A percentile compares a stretch with the other conserved stretches of the same genome.
Evolutionary conservation across 1,139 yeast genomes (phyloP).

Genomic region (Zygosaccharomyces pseudobailii): DNA sequence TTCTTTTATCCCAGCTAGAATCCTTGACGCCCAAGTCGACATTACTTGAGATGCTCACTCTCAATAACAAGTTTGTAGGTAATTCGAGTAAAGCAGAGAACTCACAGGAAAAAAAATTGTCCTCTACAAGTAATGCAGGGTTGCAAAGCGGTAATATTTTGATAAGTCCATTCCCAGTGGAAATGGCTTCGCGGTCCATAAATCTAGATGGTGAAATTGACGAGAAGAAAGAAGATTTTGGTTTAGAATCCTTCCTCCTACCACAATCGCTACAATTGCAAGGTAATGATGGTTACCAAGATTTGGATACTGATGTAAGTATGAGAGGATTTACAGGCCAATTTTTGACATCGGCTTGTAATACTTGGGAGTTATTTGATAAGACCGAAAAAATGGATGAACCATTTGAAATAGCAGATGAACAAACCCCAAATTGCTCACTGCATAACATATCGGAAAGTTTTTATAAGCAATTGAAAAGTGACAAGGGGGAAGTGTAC

Average conservation of each 20-base stretch:
- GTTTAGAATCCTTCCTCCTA: not conserved
- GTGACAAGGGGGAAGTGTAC: no score
- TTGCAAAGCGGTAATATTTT: not conserved
- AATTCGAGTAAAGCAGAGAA: not conserved
- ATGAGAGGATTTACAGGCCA: not conserved
- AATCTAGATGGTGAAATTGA: not conserved
- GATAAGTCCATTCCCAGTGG: not conserved
- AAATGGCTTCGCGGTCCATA: not conserved
- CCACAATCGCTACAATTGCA: no score
- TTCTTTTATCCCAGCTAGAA: not conserved
- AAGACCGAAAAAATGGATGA: not conserved
- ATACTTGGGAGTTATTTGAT: not conserved
- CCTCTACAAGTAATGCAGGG: not conserved
- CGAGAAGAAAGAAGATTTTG: not conserved
- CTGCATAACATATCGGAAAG: no score
- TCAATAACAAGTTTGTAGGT: not conserved
- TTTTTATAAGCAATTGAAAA: no score
- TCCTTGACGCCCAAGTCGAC: not conserved
- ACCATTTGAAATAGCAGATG: no score
- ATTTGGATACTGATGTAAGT: not conserved
- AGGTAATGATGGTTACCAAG: not conserved
- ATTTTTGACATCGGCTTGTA: not conserved
- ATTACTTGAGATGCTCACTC: not conserved
- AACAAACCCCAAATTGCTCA: no score
- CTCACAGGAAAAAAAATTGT: not conserved